Conservation (phyloP, 1,284 basidiomycete species). For the Boletus mariae region DNA sequence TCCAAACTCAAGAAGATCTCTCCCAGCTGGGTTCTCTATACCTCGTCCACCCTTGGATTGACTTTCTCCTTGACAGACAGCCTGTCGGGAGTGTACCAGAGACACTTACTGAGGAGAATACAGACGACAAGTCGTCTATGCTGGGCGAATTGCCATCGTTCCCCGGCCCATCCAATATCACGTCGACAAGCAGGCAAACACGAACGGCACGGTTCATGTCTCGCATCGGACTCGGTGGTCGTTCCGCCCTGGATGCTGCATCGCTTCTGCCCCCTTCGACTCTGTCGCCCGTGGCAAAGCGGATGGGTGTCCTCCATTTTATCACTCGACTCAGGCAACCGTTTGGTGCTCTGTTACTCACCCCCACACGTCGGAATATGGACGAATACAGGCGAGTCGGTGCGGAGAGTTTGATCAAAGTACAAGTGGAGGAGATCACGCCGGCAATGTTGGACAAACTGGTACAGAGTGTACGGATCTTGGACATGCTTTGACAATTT, state of each 20-base stretch:
- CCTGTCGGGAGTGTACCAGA: background rate
- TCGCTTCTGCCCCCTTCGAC: background rate
- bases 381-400: slow-evolving; percentile 7
- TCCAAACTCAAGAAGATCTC: background rate
- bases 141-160: too few relatives aligned
- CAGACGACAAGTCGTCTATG: background rate
- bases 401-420: slow-evolving; percentile 1
- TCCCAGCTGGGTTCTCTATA: background rate
- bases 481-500: too few relatives aligned
- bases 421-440: background rate
- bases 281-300: background rate
- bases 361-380: slow-evolving; percentile 1
- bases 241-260: background rate
- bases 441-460: background rate
- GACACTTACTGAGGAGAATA: background rate
- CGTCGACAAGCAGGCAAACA: background rate
- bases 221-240: background rate
- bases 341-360: background rate
- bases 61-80: background rate
- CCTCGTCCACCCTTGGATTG: background rate
- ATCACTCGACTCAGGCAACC: too few relatives aligned
- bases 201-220: background rate
- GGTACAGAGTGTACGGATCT: background rate
- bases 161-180: too few relatives aligned
- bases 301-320: too few relatives aligned